These are phyloP conservation scores for Benincasa hispida DNA, from an alignment of 306 rosid genomes.

Conservation along the genomic window DNA sequence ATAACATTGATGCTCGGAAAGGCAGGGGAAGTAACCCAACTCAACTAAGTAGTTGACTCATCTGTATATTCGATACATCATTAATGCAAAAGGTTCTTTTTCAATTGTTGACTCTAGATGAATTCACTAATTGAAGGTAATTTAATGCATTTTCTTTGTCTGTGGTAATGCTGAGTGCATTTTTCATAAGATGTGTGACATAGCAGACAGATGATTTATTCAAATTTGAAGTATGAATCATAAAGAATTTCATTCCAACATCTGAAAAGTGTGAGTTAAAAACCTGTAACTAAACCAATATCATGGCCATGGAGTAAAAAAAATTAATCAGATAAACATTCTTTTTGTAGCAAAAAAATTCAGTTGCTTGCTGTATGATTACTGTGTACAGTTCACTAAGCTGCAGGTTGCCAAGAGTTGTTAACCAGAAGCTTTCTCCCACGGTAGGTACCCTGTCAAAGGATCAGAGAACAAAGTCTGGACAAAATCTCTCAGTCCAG, in stretches of 20 bases:
- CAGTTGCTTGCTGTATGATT: slow-evolving; percentile 30
- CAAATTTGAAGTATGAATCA: slow-evolving; percentile 9
- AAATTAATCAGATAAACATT: slow-evolving; percentile 19
- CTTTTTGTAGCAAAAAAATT: slow-evolving; percentile 26
- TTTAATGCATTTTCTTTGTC: background rate
- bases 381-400: slow-evolving; percentile 31
- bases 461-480: slow-evolving; percentile 50
- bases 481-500: slow-evolving; percentile 63
- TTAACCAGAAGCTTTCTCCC: slow-evolving; percentile 44
- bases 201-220: background rate
- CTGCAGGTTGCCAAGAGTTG: slow-evolving; percentile 17
- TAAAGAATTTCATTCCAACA: slow-evolving; percentile 22
- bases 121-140: background rate
- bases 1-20: background rate
- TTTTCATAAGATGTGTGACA: background rate
- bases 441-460: slow-evolving; percentile 60
- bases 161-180: background rate
- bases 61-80: background rate
- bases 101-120: background rate
- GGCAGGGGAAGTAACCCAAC: background rate
- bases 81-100: slow-evolving; percentile 1
- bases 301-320: slow-evolving; percentile 19
- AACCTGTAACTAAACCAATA: slow-evolving; percentile 19
- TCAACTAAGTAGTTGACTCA: background rate
- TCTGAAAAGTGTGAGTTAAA: slow-evolving; percentile 40